These are phyloP conservation scores for Phaeosphaeriaceae sp. DNA, from an alignment of 2,329 filamentous ascomycete species.

Conservation along the genomic window DNA sequence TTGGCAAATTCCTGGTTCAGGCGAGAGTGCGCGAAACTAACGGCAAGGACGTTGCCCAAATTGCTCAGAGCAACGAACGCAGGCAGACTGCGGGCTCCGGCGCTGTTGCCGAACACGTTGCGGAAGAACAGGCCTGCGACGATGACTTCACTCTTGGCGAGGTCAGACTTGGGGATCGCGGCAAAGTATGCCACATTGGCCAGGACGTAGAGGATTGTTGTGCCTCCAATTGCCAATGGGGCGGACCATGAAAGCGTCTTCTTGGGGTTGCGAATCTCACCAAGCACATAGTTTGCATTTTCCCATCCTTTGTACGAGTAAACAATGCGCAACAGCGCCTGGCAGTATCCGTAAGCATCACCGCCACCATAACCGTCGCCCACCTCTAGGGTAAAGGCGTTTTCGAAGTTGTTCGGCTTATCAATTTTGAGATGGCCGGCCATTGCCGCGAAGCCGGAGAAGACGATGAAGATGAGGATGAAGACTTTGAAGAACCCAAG, in stretches of 20 bases:
- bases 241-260: constrained; percentile 64
- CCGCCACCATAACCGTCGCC: constrained; percentile 44
- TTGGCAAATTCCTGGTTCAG: constrained; percentile 72
- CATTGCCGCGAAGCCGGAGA: constrained; percentile 56
- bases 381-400: constrained; percentile 59
- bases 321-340: constrained; percentile 64
- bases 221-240: constrained; percentile 64
- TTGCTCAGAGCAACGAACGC: constrained; percentile 68
- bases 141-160: constrained; percentile 65
- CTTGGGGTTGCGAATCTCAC: constrained; percentile 63
- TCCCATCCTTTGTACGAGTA: constrained; percentile 71
- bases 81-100: constrained; percentile 50
- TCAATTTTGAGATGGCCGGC: constrained; percentile 45
- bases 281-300: constrained; percentile 65
- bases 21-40: constrained; percentile 66
- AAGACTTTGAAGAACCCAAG: constrained; percentile 68
- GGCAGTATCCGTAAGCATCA: constrained; percentile 56
- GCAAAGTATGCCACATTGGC: constrained; percentile 72
- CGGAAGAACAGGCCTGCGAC: constrained; percentile 68
- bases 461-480: constrained; percentile 67
- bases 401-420: constrained; percentile 64
- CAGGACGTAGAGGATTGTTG: constrained; percentile 67
- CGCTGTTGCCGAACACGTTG: constrained; percentile 66
- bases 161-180: constrained; percentile 64
- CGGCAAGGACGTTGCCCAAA: constrained; percentile 67